Percentiles rank a stretch among this genome's conserved stretches.
These are phyloP conservation scores for Thielaviopsis punctulata DNA, from an alignment of 2,329 filamentous ascomycete genomes.

Conservation along the genomic window DNA sequence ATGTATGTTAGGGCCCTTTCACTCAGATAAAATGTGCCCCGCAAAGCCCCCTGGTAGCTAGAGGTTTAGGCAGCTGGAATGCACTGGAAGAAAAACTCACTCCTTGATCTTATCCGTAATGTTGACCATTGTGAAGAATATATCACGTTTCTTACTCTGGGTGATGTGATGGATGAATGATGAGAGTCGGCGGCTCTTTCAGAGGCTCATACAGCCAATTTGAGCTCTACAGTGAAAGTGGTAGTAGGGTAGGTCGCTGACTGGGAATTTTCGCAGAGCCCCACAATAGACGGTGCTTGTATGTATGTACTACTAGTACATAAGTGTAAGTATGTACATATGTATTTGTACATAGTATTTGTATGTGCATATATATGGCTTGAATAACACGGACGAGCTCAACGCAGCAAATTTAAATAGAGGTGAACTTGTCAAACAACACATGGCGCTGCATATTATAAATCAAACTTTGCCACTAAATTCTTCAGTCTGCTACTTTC, in stretches of 20 bases:
- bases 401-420: no score
- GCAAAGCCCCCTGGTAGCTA: background rate
- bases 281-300: background rate
- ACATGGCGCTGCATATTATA: no score
- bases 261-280: background rate
- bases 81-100: conserved; percentile 38
- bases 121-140: conserved; percentile 68
- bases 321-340: no score
- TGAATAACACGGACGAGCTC: no score
- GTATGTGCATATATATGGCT: no score
- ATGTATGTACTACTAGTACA: no score
- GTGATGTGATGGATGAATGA: background rate
- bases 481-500: no score
- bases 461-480: no score
- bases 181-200: background rate
- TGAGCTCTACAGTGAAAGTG: background rate
- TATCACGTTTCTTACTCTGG: background rate
- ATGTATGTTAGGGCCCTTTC: conserved; percentile 14
- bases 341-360: no score
- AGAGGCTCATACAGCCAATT: background rate
- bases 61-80: background rate
- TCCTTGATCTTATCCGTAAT: conserved; percentile 99
- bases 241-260: background rate
- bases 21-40: background rate
- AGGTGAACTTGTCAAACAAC: no score